phyloP scores from a whole-genome alignment of 2,329 filamentous ascomycete genomes.

The Zasmidium cellare region DNA sequence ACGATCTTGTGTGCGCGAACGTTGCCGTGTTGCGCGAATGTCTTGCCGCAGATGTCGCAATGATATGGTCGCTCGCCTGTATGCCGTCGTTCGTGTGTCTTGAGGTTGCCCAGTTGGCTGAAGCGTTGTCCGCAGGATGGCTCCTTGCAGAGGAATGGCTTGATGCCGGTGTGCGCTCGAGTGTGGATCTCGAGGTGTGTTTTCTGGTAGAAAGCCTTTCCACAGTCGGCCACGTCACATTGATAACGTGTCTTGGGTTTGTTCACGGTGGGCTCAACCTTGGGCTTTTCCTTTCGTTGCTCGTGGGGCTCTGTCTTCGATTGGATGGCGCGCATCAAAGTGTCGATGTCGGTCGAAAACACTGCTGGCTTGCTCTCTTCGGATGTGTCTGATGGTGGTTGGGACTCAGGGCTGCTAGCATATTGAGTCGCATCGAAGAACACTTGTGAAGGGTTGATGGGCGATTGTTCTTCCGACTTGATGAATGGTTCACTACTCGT shows the following conservation, averaged over 20 bases:
- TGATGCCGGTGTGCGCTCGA: slow-evolving; percentile 83
- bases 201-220: slow-evolving; percentile 84
- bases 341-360: slow-evolving; percentile 82
- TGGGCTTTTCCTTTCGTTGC: slow-evolving; percentile 8
- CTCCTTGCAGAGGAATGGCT: slow-evolving; percentile 82
- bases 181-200: slow-evolving; percentile 91
- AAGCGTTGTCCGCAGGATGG: slow-evolving; percentile 76
- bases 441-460: slow-evolving; percentile 41
- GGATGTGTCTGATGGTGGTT: slow-evolving; percentile 47
- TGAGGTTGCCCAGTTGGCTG: slow-evolving; percentile 87
- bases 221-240: slow-evolving; percentile 73
- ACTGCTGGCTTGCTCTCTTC: slow-evolving; percentile 47
- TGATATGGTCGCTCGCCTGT: slow-evolving; percentile 82
- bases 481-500: slow-evolving; percentile 38
- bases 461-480: slow-evolving; percentile 46
- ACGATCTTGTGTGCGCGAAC: slow-evolving; percentile 80
- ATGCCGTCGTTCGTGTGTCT: slow-evolving; percentile 86
- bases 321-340: slow-evolving; percentile 86
- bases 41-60: slow-evolving; percentile 77
- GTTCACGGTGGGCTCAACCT: slow-evolving; percentile 11
- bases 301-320: slow-evolving; percentile 51
- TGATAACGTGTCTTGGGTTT: slow-evolving; percentile 64
- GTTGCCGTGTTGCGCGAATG: slow-evolving; percentile 83
- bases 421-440: slow-evolving; percentile 38
- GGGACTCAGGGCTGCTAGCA: slow-evolving; percentile 33